Evolutionary conservation across 768 basidiomycete genomes (phyloP).

Genomic region (Clathrus columnatus): DNA sequence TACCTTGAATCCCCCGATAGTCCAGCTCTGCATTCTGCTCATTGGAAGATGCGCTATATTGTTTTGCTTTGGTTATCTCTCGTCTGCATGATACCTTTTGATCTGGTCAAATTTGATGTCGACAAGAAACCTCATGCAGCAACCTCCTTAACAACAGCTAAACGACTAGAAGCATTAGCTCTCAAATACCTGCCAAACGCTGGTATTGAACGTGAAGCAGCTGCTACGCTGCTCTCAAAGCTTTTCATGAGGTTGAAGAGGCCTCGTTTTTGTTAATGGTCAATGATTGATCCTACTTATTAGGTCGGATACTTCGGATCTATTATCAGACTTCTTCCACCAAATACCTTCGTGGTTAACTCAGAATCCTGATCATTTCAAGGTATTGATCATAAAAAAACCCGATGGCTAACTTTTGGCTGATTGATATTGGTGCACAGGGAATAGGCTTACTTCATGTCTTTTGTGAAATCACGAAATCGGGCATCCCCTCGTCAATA

Average conservation of each 20-base stretch:
- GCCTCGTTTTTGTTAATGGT: conserved; percentile 2
- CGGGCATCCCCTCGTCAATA: conserved; percentile 47
- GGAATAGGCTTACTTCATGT: conserved; percentile 60
- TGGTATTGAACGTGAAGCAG: conserved; percentile 80
- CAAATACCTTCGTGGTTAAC: conserved; percentile 35
- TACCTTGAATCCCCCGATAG: conserved; percentile 46
- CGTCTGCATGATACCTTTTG: conserved; percentile 90
- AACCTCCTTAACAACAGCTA: conserved; percentile 44
- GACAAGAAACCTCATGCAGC: conserved; percentile 17
- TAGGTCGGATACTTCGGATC: conserved; percentile 51
- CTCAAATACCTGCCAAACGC: conserved; percentile 52
- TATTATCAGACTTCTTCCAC: conserved; percentile 44
- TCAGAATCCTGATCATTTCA: conserved; percentile 38
- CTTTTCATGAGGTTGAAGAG: conserved; percentile 65
- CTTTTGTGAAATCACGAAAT: conserved; percentile 61
- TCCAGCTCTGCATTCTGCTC: conserved; percentile 30
- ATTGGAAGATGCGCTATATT: conserved; percentile 81
- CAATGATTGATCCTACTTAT: conserved; percentile 11
- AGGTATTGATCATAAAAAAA: conserved; percentile 30
- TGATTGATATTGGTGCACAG: conserved; percentile 28
- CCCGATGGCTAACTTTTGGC: conserved; percentile 2
- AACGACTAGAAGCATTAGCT: conserved; percentile 47
- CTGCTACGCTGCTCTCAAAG: conserved; percentile 70
- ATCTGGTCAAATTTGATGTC: conserved; percentile 78
- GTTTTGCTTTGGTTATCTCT: conserved; percentile 90